A percentile compares a stretch with the other conserved stretches of the same genome.
These are phyloP conservation scores for Trichoderma aggressivum DNA, from an alignment of 2,329 filamentous ascomycete species.

Conservation along the genomic window DNA sequence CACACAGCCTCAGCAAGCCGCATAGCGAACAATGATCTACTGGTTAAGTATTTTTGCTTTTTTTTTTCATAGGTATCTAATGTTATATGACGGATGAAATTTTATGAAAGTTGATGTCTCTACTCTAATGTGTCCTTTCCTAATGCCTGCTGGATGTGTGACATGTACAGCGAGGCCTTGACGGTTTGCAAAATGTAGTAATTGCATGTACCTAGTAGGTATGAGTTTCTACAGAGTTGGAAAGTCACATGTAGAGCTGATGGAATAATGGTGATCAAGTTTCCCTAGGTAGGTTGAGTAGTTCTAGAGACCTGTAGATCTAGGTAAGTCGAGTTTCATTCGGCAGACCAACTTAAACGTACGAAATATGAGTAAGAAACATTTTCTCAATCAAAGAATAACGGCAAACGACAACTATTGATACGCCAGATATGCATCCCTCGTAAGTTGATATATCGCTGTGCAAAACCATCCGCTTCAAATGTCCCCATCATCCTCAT, in stretches of 20 bases:
- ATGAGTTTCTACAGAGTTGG: too few relatives aligned
- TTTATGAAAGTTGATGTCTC: slow-evolving; percentile 1
- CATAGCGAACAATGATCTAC: slow-evolving; percentile 5
- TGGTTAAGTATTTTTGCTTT: background rate
- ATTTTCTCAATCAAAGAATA: too few relatives aligned
- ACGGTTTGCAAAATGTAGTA: background rate
- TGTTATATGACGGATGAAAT: slow-evolving; percentile 9
- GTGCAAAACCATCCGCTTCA: background rate
- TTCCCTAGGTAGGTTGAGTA: too few relatives aligned
- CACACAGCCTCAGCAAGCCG: slow-evolving; percentile 2
- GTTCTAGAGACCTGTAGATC: too few relatives aligned
- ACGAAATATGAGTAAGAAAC: too few relatives aligned
- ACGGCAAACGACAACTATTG: too few relatives aligned
- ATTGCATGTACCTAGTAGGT: too few relatives aligned
- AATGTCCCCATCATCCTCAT: background rate
- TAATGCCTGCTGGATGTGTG: background rate
- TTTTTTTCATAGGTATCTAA: background rate
- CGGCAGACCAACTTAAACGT: too few relatives aligned
- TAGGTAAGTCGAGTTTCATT: too few relatives aligned
- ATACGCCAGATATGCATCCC: background rate
- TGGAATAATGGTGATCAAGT: background rate
- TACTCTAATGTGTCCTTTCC: background rate
- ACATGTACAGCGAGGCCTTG: background rate
- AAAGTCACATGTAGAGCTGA: background rate
- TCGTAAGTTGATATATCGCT: background rate